Evolutionary conservation across 805 yeast species (phyloP).

Genomic region (Ogataea polymorpha): DNA sequence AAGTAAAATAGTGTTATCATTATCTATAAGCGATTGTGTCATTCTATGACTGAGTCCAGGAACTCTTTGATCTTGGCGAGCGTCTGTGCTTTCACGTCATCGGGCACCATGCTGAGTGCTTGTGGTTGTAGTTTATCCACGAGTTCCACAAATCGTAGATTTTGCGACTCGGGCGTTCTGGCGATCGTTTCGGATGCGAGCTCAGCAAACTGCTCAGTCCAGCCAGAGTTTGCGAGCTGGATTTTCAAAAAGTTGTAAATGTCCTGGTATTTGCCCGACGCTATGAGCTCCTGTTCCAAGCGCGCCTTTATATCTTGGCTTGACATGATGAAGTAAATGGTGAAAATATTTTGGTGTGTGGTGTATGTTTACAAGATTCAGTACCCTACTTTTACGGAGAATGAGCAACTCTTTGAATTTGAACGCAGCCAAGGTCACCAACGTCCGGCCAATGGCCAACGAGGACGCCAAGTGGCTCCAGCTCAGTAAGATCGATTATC

Average conservation of each 20-base stretch:
- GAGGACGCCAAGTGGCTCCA: conserved; percentile 64
- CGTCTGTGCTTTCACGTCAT: conserved; percentile 56
- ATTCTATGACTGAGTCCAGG: conserved; percentile 47
- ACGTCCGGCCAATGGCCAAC: conserved; percentile 31
- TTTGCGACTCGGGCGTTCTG: conserved; percentile 21
- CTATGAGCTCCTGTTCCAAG: conserved; percentile 67
- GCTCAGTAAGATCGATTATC: conserved; percentile 61
- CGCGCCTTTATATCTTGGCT: conserved; percentile 45
- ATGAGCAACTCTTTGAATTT: conserved; percentile 16
- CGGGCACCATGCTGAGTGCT: conserved; percentile 71
- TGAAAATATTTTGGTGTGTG: conserved; percentile 6
- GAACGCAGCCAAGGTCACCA: conserved; percentile 29
- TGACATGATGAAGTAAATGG: conserved; percentile 9
- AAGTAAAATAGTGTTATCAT: conserved; percentile 1
- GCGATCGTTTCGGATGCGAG: conserved; percentile 48
- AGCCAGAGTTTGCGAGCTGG: conserved; percentile 72
- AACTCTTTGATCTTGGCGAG: conserved; percentile 57
- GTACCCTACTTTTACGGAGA: conserved; percentile 4
- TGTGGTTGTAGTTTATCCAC: conserved; percentile 54
- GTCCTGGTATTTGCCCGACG: conserved; percentile 78
- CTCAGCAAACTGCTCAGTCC: conserved; percentile 74
- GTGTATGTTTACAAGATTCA: conserved; percentile 9
- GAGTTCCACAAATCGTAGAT: conserved; percentile 50
- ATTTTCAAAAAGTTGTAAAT: conserved; percentile 62
- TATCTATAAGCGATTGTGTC: conserved; percentile 9